phyloP scores from a whole-genome alignment of 2,329 filamentous ascomycete genomes.

The Lizonia empirigonia region DNA sequence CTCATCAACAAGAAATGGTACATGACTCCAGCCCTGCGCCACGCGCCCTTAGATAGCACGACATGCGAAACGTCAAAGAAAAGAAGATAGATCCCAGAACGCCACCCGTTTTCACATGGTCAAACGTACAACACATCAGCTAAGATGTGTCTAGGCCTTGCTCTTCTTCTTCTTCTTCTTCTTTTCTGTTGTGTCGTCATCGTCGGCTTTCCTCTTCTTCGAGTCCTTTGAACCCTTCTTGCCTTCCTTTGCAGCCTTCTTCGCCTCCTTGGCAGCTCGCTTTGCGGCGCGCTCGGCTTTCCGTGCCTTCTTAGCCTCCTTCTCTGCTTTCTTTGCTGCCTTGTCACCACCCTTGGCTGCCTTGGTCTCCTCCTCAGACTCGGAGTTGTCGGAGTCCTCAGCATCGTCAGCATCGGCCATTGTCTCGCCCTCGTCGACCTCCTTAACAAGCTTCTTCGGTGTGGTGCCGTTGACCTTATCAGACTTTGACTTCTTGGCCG shows the following conservation, averaged over 20 bases:
- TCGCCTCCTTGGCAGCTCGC: conserved; percentile 55
- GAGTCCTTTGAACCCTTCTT: conserved; percentile 61
- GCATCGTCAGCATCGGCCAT: conserved; percentile 47
- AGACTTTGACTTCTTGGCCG: conserved; percentile 60
- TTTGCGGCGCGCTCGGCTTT: conserved; percentile 48
- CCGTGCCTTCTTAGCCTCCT: conserved; percentile 53
- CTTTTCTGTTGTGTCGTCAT: conserved; percentile 56
- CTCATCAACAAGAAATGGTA: conserved; percentile 26
- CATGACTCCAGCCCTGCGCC: conserved; percentile 26
- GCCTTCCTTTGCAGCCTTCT: conserved; percentile 58
- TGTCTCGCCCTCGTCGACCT: conserved; percentile 52
- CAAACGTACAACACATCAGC: conserved; percentile 16
- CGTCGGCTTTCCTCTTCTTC: conserved; percentile 57
- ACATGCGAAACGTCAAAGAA: conserved; percentile 17
- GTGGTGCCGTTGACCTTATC: conserved; percentile 48
- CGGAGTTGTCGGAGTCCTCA: conserved; percentile 45
- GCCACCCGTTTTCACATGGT: conserved; percentile 21
- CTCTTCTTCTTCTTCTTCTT: conserved; percentile 66
- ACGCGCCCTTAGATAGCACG: conserved; percentile 17
- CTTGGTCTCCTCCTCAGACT: conserved; percentile 39
- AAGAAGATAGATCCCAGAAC: conserved; percentile 21
- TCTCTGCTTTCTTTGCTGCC: conserved; percentile 49
- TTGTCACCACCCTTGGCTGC: conserved; percentile 45
- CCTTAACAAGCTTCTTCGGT: conserved; percentile 56
- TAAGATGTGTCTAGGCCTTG: conserved; percentile 41